phyloP scores from a whole-genome alignment of 2,329 filamentous ascomycete species.

The Neophaeococcomyces mojaviensis region DNA sequence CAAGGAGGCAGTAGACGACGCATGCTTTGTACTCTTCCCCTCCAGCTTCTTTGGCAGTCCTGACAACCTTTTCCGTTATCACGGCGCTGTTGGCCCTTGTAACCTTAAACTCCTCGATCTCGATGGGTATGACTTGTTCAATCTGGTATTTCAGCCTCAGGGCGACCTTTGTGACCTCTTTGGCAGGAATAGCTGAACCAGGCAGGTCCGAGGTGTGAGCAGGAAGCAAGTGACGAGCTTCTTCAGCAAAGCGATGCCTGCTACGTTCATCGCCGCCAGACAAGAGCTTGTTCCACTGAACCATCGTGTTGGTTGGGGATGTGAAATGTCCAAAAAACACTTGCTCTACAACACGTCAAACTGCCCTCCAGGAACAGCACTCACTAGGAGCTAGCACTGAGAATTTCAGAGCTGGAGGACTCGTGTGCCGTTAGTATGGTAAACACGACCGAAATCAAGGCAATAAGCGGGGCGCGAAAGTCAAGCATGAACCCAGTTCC shows the following conservation, averaged over 20 bases:
- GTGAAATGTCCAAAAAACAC: too few species aligned
- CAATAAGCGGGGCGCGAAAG: too few species aligned
- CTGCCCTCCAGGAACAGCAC: too few species aligned
- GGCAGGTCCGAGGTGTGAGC: constrained; percentile 31
- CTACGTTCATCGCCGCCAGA: neutral
- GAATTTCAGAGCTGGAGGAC: too few species aligned
- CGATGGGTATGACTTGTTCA: constrained; percentile 81
- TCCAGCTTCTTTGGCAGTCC: constrained; percentile 75
- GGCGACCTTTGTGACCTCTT: constrained; percentile 81
- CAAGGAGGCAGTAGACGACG: constrained; percentile 74
- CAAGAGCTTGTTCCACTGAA: constrained; percentile 7
- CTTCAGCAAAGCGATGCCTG: constrained; percentile 3
- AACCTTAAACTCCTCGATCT: constrained; percentile 68
- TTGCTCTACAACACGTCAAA: too few species aligned
- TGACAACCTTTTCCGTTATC: constrained; percentile 71
- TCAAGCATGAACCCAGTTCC: too few species aligned
- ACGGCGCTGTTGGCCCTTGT: constrained; percentile 76
- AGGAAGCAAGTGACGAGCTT: constrained; percentile 30
- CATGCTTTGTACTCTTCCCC: constrained; percentile 66
- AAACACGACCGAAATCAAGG: too few species aligned
- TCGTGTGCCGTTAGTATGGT: too few species aligned
- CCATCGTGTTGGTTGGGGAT: neutral
- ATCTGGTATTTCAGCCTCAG: constrained; percentile 85
- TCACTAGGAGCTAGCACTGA: too few species aligned
- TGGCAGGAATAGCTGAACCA: constrained; percentile 61